phyloP scores from a whole-genome alignment of 257 asterid species.

The Fraxinus americana region DNA sequence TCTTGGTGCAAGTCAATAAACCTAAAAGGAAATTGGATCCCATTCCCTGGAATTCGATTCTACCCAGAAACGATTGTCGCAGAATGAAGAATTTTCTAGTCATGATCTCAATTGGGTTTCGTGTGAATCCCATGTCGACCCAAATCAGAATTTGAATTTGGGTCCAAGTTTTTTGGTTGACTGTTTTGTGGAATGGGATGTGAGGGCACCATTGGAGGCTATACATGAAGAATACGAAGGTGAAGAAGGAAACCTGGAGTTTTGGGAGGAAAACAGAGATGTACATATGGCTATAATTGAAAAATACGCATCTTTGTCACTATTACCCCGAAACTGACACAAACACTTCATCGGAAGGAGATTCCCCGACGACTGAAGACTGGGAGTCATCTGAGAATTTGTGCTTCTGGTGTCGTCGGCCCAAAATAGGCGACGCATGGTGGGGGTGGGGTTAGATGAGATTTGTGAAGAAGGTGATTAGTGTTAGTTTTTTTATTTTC shows the following conservation, averaged over 20 bases:
- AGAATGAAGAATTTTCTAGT: constrained; percentile 6
- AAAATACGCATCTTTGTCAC: constrained; percentile 65
- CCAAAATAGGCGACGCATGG: no score
- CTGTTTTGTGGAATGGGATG: constrained; percentile 76
- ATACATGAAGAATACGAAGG: constrained; percentile 74
- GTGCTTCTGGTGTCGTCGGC: constrained; percentile 39
- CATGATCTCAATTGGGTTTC: constrained; percentile 20
- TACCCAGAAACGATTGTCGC: background rate
- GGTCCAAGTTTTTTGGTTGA: constrained; percentile 17
- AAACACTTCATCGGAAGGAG: constrained; percentile 67
- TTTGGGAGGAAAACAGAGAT: constrained; percentile 43
- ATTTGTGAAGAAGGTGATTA: no score
- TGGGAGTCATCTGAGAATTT: constrained; percentile 49
- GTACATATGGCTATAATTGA: constrained; percentile 45
- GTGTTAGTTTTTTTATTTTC: no score
- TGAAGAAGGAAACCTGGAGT: constrained; percentile 43
- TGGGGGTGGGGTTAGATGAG: no score
- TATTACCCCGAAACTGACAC: constrained; percentile 72
- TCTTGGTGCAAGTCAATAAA: constrained; percentile 50
- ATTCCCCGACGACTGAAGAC: constrained; percentile 31
- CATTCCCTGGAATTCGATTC: constrained; percentile 15
- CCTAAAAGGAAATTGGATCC: background rate
- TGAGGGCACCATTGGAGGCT: constrained; percentile 85
- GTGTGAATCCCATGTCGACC: background rate
- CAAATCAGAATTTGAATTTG: background rate